Conservation (phyloP, 1,139 yeast species). For the Pneumocystis oryctolagi region DNA sequence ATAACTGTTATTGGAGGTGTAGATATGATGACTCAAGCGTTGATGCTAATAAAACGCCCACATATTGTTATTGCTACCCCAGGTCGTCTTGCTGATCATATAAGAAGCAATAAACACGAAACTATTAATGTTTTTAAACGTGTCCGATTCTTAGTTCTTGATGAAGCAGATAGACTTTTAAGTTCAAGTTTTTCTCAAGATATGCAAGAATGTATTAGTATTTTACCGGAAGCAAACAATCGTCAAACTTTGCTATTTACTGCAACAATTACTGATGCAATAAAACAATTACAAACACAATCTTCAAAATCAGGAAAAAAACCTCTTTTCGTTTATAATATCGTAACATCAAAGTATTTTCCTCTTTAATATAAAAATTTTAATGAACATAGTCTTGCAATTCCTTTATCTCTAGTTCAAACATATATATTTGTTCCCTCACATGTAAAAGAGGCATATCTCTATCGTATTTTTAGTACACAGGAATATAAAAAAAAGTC, state of each 20-base stretch:
- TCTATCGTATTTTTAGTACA: slow-evolving; percentile 50
- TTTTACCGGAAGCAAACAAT: slow-evolving; percentile 51
- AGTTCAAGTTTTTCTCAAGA: slow-evolving; percentile 75
- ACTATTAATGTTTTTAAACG: slow-evolving; percentile 57
- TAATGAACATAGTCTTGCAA: slow-evolving; percentile 44
- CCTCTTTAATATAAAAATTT: slow-evolving; percentile 21
- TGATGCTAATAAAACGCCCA: slow-evolving; percentile 67
- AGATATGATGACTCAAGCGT: slow-evolving; percentile 74
- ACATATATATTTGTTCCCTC: slow-evolving; percentile 51
- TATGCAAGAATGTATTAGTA: slow-evolving; percentile 49
- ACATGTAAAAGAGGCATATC: slow-evolving; percentile 78
- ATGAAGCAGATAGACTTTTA: slow-evolving; percentile 87
- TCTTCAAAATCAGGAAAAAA: slow-evolving; percentile 48
- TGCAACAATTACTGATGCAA: slow-evolving; percentile 92
- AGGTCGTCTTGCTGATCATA: slow-evolving; percentile 89
- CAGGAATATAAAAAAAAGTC: slow-evolving; percentile 51
- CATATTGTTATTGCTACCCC: slow-evolving; percentile 96
- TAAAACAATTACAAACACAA: slow-evolving; percentile 58
- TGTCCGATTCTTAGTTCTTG: slow-evolving; percentile 68
- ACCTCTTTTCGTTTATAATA: slow-evolving; percentile 65
- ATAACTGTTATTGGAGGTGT: slow-evolving; percentile 87
- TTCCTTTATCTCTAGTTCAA: slow-evolving; percentile 58
- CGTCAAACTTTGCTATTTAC: slow-evolving; percentile 86
- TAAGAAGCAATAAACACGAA: slow-evolving; percentile 77
- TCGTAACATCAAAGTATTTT: slow-evolving; percentile 19